phyloP scores from a whole-genome alignment of 2,329 filamentous ascomycete species.

The Venturia effusa region DNA sequence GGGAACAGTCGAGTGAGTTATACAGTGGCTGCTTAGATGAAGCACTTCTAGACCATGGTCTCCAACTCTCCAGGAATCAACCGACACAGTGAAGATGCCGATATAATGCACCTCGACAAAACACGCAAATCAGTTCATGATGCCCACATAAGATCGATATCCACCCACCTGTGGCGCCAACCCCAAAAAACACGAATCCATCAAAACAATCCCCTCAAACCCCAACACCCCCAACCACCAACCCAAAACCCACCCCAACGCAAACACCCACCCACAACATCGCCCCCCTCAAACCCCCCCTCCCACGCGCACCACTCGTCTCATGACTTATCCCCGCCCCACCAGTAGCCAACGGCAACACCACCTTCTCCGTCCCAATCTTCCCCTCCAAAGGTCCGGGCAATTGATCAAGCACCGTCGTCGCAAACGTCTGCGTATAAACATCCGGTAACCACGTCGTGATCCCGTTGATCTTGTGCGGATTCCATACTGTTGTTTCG shows the following conservation, averaged over 20 bases:
- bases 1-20: constrained; percentile 49
- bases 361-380: constrained; percentile 16
- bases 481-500: constrained; percentile 23
- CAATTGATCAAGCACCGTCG: constrained; percentile 14
- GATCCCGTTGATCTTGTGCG: constrained; percentile 17
- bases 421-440: constrained; percentile 20
- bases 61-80: background rate
- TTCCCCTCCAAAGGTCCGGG: constrained; percentile 20
- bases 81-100: background rate
- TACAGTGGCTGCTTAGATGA: constrained; percentile 18
- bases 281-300: background rate
- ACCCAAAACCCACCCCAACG: background rate
- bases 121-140: background rate
- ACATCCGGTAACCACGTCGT: constrained; percentile 24
- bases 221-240: background rate
- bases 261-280: background rate
- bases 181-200: too few relatives aligned
- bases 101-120: background rate
- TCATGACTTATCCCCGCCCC: background rate
- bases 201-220: background rate
- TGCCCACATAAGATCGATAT: too few relatives aligned
- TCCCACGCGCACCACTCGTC: background rate
- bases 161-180: too few relatives aligned
- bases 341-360: background rate
- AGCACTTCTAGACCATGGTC: background rate